Base-by-base conservation (phyloP, 192 early-diverging fungal genomes). In the Coemansia sp. region DNA sequence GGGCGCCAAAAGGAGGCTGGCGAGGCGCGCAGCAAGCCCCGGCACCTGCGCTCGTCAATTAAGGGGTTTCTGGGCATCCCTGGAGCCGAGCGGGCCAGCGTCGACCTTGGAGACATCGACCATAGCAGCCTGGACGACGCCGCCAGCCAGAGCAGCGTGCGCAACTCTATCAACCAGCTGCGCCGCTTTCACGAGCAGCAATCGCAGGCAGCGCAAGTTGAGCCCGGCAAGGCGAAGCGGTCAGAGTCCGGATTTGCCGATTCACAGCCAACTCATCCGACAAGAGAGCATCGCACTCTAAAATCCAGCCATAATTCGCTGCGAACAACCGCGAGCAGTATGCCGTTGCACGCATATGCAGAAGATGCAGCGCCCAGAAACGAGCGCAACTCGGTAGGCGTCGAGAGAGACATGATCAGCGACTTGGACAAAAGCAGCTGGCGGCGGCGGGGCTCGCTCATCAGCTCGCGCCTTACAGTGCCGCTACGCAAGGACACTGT, bases 401-500 rank as follows among this genome's bases (percentile, higher is more conserved):
- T 49, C 2, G 64, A 52, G 42, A 47, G 40, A 16, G 55, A 60
- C 54, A 15, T 40, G 11, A 48, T 40, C 30, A 52, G 50, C 15
- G 48, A 50, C 21, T 60, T 48, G 18, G 64, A 71, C 4, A 62
- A 62, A 41, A 53, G 44, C 31, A 52, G 74, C 31, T 77, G 74
- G 74, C 67, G 74, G 43, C 68, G 74, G 32, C 63, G 74, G 14
- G 74, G 74, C 42, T 77, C 74, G 36, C 26, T 77, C 40, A 42
- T 77, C 21, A 60, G 64, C 40, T 71, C 74, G 43, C 56, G 60
- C 6, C 53, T 77, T 40, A 50, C 67, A 3, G 56, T 53, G 54
- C 64, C 74, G 14, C 39, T 64, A 34, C 60, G 67, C 30, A 66
- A 56, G 39, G 63, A 66, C 8, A 44, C 54, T 14, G 23, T 17